phyloP scores from a whole-genome alignment of 1,284 basidiomycete genomes.

The Microbotryum scabiosae region DNA sequence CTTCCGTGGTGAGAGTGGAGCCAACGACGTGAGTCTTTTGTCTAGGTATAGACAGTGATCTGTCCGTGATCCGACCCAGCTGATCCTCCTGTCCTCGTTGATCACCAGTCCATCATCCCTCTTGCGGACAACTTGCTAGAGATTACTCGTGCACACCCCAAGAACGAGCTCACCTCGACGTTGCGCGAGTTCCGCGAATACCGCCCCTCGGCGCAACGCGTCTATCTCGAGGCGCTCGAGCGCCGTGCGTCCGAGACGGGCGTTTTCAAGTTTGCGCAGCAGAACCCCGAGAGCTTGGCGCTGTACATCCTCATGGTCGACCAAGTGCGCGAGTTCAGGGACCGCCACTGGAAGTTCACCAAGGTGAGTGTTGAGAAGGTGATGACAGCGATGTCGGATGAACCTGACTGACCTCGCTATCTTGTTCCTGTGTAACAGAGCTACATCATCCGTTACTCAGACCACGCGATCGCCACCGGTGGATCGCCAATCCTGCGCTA shows the following conservation, averaged over 20 bases:
- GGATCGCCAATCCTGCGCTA: conserved; percentile 36
- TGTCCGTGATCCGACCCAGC: neutral
- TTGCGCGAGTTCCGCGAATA: conserved; percentile 37
- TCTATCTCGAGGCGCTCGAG: conserved; percentile 35
- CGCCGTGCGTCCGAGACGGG: conserved; percentile 28
- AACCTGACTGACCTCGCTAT: neutral
- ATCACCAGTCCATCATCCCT: conserved; percentile 35
- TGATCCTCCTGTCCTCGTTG: neutral
- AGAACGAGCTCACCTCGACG: conserved; percentile 36
- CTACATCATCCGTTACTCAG: conserved; percentile 36
- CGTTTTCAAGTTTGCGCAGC: conserved; percentile 30
- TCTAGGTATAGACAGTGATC: conserved; percentile 1
- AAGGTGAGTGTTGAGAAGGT: neutral
- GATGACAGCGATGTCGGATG: neutral
- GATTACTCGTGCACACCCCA: conserved; percentile 35
- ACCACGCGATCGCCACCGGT: conserved; percentile 36
- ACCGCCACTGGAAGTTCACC: conserved; percentile 20
- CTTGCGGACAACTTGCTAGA: conserved; percentile 37
- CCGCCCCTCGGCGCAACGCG: conserved; percentile 32
- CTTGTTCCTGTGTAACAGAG: neutral
- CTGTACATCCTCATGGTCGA: conserved; percentile 36
- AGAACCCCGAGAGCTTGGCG: conserved; percentile 17
- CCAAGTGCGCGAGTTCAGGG: conserved; percentile 36
- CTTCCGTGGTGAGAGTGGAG: conserved; percentile 36
- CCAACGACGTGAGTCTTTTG: conserved; percentile 29